Base-by-base conservation (phyloP, 441 rosid species). In the Gossypium lobatum region DNA sequence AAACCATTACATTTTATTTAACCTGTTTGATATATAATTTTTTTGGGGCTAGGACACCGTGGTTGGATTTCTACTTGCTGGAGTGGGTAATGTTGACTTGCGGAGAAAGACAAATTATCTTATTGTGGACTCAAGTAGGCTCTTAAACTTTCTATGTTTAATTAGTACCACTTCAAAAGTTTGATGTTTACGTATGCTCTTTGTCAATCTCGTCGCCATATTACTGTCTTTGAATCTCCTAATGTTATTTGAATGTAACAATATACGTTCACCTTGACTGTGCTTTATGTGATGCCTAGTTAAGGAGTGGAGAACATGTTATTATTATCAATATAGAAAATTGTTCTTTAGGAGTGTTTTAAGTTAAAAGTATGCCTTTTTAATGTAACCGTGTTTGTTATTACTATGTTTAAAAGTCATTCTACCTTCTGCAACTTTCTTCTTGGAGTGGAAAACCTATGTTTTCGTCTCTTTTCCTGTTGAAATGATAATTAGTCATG, bases 71-170 rank as follows among this genome's bases (percentile, higher is more conserved):
- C 81, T 95, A 85, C 90, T 93, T 80, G 94, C 98, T 80, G 98
- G 99, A 71, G 99, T 95, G 59, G 99, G 99, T 75, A 95, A 95
- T 78, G 99, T 93, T 73, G 98, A 93, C 76, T 74, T 93, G 78
- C 80, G 98, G 76, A 88, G 96, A 58, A 93, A 93, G 88, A 89
- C 97, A 48, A 93, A 95, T 77, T 93, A 93, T 78, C 98, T 95
- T 73, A 91, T 92, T 4, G 99, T 95, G 39, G 98, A 95, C 70
- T 88, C 98, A 20, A 95, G 97, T 93, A 93, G 73, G 90, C 3
- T 73, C 63, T 54, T 74, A 0, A 62, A 62, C 80, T 54, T 28
- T 54, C 18, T 52, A 4, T 28, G 55, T 46, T 46, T 46, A 9
- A 45, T 46, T 46, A 46, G 14, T 11, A 21, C 16, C 2, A 23